These are phyloP conservation scores for Backusella sp. DNA, from an alignment of 192 early-diverging fungal genomes.

Conservation along the genomic window DNA sequence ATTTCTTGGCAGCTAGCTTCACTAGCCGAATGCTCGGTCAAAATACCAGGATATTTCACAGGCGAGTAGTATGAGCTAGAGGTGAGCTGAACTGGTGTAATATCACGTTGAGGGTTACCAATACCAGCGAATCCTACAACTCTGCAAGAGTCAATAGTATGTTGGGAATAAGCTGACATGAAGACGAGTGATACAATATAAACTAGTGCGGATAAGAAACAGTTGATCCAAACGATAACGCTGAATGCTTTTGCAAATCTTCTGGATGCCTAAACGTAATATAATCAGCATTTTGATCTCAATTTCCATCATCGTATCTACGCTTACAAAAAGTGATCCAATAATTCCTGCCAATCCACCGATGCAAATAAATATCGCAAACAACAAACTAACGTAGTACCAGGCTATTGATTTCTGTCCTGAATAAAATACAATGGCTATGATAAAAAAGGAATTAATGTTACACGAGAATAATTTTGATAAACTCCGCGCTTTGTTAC, in stretches of 20 bases:
- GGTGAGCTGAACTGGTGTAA: constrained; percentile 12
- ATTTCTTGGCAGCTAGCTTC: constrained; percentile 11
- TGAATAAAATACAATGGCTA: constrained; percentile 32
- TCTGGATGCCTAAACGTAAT: constrained; percentile 24
- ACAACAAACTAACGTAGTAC: constrained; percentile 27
- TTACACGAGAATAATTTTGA: neutral
- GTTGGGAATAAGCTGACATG: constrained; percentile 20
- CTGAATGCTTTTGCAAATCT: constrained; percentile 38
- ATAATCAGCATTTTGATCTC: neutral
- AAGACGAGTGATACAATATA: constrained; percentile 30
- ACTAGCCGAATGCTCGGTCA: constrained; percentile 23
- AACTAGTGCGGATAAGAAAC: constrained; percentile 28
- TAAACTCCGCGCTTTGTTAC: neutral
- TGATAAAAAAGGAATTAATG: neutral
- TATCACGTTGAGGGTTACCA: constrained; percentile 18
- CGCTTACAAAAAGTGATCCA: constrained; percentile 33
- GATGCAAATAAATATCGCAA: constrained; percentile 27
- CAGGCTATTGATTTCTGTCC: constrained; percentile 26
- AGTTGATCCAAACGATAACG: constrained; percentile 31
- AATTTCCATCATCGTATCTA: neutral
- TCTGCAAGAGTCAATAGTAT: constrained; percentile 23
- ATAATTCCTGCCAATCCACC: constrained; percentile 32
- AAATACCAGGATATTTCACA: constrained; percentile 32
- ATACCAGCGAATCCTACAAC: constrained; percentile 29
- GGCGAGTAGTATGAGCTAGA: constrained; percentile 24